Conservation (phyloP, 257 asterid genomes). For the Ehretia macrophylla region DNA sequence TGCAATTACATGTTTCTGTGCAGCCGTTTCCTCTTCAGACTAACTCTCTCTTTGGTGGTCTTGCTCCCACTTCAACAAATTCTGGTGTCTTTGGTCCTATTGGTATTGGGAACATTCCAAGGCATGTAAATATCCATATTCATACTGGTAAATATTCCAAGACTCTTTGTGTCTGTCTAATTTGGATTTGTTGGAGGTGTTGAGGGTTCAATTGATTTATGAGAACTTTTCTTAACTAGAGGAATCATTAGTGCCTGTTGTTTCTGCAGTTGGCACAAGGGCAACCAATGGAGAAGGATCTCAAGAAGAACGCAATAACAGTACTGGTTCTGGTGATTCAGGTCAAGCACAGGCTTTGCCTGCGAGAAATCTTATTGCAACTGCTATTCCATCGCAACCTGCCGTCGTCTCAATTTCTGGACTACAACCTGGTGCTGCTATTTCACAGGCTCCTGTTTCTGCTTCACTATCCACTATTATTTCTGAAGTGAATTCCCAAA, state of each 20-base stretch:
- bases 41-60: conserved; percentile 58
- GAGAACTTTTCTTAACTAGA: conserved; percentile 24
- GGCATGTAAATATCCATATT: conserved; percentile 84
- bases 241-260: conserved; percentile 35
- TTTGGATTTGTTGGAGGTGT: neutral
- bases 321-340: conserved; percentile 36
- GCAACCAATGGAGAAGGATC: conserved; percentile 48
- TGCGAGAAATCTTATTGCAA: conserved; percentile 22
- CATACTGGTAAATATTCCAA: conserved; percentile 50
- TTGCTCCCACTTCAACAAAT: conserved; percentile 35
- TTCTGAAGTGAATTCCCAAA: conserved; percentile 41
- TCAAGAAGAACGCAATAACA: conserved; percentile 27
- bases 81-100: conserved; percentile 42
- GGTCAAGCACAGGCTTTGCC: conserved; percentile 42
- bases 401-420: conserved; percentile 7
- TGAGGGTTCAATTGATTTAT: neutral
- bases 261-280: conserved; percentile 45
- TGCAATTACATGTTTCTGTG: conserved; percentile 16
- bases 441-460: conserved; percentile 17
- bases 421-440: conserved; percentile 30
- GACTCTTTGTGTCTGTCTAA: neutral
- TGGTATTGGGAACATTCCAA: conserved; percentile 48
- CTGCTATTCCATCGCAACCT: conserved; percentile 39
- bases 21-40: conserved; percentile 95
- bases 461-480: conserved; percentile 21